phyloP scores from a whole-genome alignment of 148 eudicot species.

The Amaranthus hypochondriacus region DNA sequence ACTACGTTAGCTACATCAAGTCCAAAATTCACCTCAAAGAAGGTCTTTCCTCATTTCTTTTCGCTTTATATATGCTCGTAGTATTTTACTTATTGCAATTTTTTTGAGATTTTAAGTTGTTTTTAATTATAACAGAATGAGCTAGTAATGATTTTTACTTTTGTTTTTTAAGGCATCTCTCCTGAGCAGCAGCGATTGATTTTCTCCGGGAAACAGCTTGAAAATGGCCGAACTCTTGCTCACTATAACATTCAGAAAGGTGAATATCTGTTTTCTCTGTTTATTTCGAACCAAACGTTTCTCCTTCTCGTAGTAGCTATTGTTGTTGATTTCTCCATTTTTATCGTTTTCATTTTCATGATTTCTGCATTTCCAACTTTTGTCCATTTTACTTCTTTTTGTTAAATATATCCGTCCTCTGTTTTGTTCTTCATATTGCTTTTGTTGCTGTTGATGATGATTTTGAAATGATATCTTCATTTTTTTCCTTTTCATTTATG shows the following conservation, averaged over 20 bases:
- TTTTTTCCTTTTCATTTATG: too few relatives aligned
- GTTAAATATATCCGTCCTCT: not conserved
- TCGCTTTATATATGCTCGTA: not conserved
- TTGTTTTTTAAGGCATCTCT: not conserved
- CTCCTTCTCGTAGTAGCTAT: not conserved
- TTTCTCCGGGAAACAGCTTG: constrained; percentile 4
- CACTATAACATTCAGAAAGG: constrained; percentile 7
- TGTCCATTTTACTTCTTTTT: not conserved
- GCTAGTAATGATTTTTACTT: not conserved
- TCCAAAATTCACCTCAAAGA: constrained; percentile 5
- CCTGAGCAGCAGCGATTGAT: constrained; percentile 5
- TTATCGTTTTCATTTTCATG: not conserved
- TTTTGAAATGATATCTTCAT: too few relatives aligned
- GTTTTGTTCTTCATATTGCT: not conserved
- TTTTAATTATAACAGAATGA: not conserved
- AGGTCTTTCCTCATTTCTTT: not conserved
- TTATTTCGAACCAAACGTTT: not conserved
- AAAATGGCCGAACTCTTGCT: not conserved
- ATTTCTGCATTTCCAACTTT: not conserved
- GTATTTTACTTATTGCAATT: too few relatives aligned
- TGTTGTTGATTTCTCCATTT: not conserved
- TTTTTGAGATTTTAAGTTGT: not conserved
- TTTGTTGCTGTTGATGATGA: not conserved
- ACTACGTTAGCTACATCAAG: not conserved
- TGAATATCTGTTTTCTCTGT: not conserved